These are phyloP conservation scores for Aspergillus candidus DNA, from an alignment of 2,329 filamentous ascomycete species.

Conservation along the genomic window DNA sequence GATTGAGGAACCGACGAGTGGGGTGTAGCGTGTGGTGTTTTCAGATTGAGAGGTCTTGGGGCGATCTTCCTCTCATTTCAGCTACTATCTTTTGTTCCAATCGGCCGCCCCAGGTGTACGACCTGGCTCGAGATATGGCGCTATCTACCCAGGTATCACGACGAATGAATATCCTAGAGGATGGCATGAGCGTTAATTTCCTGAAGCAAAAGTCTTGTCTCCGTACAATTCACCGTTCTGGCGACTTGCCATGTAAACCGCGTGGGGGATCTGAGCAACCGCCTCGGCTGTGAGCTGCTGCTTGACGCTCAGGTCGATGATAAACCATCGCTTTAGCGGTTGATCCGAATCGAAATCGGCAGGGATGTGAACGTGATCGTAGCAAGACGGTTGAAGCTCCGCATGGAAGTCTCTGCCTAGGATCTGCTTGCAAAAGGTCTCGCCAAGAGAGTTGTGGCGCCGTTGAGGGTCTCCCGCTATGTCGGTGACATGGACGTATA, in stretches of 20 bases:
- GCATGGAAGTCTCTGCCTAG: constrained; percentile 11
- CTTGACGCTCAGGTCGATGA: constrained; percentile 14
- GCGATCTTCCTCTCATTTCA: constrained; percentile 6
- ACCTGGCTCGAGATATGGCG: constrained; percentile 11
- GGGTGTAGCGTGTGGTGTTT: too few relatives aligned
- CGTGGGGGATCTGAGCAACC: constrained; percentile 13
- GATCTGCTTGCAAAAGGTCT: constrained; percentile 9
- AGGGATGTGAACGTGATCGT: constrained; percentile 18
- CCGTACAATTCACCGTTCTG: constrained; percentile 14
- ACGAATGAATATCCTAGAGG: constrained; percentile 12
- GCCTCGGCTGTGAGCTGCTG: constrained; percentile 6
- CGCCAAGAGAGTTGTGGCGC: constrained; percentile 14
- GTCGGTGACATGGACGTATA: constrained; percentile 16
- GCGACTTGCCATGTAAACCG: constrained; percentile 15
- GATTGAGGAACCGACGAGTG: neutral
- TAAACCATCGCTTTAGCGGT: constrained; percentile 16
- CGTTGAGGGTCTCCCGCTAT: constrained; percentile 14
- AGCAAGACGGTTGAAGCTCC: constrained; percentile 9
- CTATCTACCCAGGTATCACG: constrained; percentile 11
- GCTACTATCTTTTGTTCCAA: constrained; percentile 15
- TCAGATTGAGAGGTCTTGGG: neutral
- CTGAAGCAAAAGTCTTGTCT: neutral
- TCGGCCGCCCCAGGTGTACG: constrained; percentile 16
- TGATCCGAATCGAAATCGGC: constrained; percentile 13
- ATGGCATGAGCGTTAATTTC: neutral